Evolutionary conservation across 2,329 filamentous ascomycete species (phyloP), one percentile per base, ranked within the genome.

Genomic region (Claviceps purpurea): DNA sequence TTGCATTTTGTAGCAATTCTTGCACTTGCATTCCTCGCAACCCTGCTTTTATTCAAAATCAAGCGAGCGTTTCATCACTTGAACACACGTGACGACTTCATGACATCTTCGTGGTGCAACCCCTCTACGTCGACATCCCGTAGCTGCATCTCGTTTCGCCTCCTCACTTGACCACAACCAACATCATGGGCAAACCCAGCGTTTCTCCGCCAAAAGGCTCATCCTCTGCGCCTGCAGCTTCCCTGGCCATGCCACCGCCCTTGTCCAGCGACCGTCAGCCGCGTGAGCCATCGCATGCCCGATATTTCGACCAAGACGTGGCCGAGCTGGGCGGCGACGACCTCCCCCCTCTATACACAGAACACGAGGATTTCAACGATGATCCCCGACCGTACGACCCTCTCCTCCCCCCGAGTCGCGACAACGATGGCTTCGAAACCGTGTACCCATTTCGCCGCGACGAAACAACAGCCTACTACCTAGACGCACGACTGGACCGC

Each of bases 321-420:
- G 60, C 65, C 34, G 64, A 69, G 40, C 58, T 68, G 46, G 56
- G 58, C 13, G 56, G 58, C 47, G 66, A 72, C 53, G 70, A 74
- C 54, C 65, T 74, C 2, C 73, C 73, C 8, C 73, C 73, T 1
- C 67, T 71, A 26, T 76, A 76, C 56, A 61, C 61, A 54, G 68
- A 72, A 45, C 68, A 73, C 41, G 59, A 60, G 18, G 56, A 57
- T 7, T 55, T 53, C 52, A 44, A 47, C 45, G 56, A 54, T 37
- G 38, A 42, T 47, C 26, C 50, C 16, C 51, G 37, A 4, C 52
- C 56, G 42, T 53, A 59, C 18, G 54, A 64, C 50, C 64, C 61
- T 14, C 60, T 66, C 11, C 39, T 59, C 44, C 60, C 61, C 8
- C 52, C 49, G 41, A 59, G 37, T 49, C 50, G 18, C 10, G 56